Base-by-base conservation (phyloP, 306 rosid genomes). In the Heteromeles arbutifolia region DNA sequence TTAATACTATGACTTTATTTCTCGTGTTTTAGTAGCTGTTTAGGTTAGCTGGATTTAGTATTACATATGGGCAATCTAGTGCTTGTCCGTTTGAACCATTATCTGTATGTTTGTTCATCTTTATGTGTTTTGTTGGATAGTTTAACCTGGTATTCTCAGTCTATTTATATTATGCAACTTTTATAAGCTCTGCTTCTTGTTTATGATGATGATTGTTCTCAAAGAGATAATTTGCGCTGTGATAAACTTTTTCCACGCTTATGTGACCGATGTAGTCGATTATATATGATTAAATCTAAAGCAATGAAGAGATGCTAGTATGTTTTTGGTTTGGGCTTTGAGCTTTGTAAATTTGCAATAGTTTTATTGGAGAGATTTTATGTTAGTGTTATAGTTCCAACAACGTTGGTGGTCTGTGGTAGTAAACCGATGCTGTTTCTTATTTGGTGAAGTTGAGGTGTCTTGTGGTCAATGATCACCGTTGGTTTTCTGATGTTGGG, bases 1-100 rank as follows among this genome's bases (percentile, higher is more conserved):
- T 82, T 84, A 45, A 14, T 68, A 18, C 80, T 74, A 82, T 79
- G 81, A 65, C 29, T 54, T 32, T 66, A 66, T 48, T 73, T 70
- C 74, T 65, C 6, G 8, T 37, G 61, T 74, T 65, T 37, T 75
- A 70, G 70, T 79, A 41, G 37, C 58, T 70, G 50, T 50, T 37
- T 72, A 79, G 32, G 64, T 48, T 73, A 72, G 84, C 63, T 67
- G 52, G 79, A 44, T 69, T 15, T 56, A 62, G 32, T 50, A 67
- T 71, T 77, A 63, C 67, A 74, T 70, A 76, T 67, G 76, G 81
- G 84, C 78, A 67, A 67, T 61, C 50, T 28, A 37, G 61, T 69
- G 44, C 41, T 34, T 80, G 76, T 31, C 71, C 78, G 17, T 70
- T 64, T 64, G 59, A 44, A 77, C 68, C 63, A 29, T 6, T 66